These are phyloP conservation scores for Oehlia diaphana DNA, from an alignment of 192 early-diverging fungal genomes.

Conservation along the genomic window DNA sequence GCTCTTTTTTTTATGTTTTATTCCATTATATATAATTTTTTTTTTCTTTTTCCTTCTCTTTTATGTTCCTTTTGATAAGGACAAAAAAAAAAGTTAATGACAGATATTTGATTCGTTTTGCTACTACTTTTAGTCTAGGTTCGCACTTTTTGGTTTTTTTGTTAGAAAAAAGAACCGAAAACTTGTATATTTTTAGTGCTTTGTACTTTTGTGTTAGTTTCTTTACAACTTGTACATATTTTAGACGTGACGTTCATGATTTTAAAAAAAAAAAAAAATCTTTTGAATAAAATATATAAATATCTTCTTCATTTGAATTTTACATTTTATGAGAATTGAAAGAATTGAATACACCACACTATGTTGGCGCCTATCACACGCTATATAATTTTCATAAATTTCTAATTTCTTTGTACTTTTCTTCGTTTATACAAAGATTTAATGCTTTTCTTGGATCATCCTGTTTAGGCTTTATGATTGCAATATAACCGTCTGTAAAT, in stretches of 20 bases:
- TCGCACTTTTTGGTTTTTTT: constrained; percentile 8
- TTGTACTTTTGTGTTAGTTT: constrained; percentile 2
- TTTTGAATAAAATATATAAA: constrained; percentile 3
- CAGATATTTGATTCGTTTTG: constrained; percentile 18
- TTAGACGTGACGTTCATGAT: constrained; percentile 13
- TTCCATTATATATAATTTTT: not conserved
- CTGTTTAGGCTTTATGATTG: constrained; percentile 31
- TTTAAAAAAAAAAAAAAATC: not conserved
- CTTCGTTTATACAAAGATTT: constrained; percentile 19
- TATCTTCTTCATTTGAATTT: not conserved
- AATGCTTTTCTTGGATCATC: constrained; percentile 25
- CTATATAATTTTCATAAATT: not conserved
- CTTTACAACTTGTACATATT: constrained; percentile 14
- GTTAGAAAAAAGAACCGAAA: not conserved
- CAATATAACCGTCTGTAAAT: constrained; percentile 30
- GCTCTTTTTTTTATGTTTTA: not conserved
- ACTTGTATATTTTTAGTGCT: constrained; percentile 19
- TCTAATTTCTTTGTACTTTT: constrained; percentile 18
- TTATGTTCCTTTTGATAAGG: constrained; percentile 14
- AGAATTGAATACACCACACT: too few relatives aligned
- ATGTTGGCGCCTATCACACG: too few relatives aligned
- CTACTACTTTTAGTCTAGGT: constrained; percentile 11
- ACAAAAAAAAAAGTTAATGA: constrained; percentile 5
- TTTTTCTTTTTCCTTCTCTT: not conserved
- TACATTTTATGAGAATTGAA: too few relatives aligned